Percentiles rank a stretch among this genome's conserved stretches.
These are phyloP conservation scores for Hawksworthiomyces lignivorus DNA, from an alignment of 2,329 filamentous ascomycete species.

Conservation along the genomic window DNA sequence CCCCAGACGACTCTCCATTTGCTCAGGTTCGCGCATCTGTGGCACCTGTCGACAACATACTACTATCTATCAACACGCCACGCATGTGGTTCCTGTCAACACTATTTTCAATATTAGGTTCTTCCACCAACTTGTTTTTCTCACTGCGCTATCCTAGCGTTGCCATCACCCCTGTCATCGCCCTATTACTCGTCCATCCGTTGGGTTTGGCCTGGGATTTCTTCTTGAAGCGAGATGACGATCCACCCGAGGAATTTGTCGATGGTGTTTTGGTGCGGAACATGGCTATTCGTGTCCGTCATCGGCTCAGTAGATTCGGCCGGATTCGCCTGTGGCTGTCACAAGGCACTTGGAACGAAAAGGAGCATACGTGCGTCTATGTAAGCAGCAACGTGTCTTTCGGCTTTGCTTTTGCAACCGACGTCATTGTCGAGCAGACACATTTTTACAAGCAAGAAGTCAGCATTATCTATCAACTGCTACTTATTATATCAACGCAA, in stretches of 20 bases:
- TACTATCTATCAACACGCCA: slow-evolving; percentile 77
- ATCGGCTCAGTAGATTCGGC: too few species aligned
- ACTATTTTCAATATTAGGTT: slow-evolving; percentile 72
- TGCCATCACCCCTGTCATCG: slow-evolving; percentile 82
- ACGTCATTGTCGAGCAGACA: slow-evolving; percentile 85
- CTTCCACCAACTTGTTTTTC: slow-evolving; percentile 81
- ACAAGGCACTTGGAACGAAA: slow-evolving; percentile 79
- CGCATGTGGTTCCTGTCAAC: slow-evolving; percentile 82
- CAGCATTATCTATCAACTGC: slow-evolving; percentile 67
- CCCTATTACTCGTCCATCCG: slow-evolving; percentile 75
- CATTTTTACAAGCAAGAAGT: slow-evolving; percentile 82
- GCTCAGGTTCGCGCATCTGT: slow-evolving; percentile 75
- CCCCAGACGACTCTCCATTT: slow-evolving; percentile 65
- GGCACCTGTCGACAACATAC: slow-evolving; percentile 64
- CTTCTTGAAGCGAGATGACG: slow-evolving; percentile 56
- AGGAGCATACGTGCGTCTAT: slow-evolving; percentile 82
- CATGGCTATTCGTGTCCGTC: slow-evolving; percentile 24
- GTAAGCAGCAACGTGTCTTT: slow-evolving; percentile 87
- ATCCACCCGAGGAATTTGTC: slow-evolving; percentile 39
- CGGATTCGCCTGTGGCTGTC: slow-evolving; percentile 64
- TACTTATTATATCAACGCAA: slow-evolving; percentile 79
- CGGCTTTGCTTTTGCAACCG: slow-evolving; percentile 81
- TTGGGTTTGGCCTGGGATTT: slow-evolving; percentile 75
- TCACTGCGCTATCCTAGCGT: slow-evolving; percentile 85
- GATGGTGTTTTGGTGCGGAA: slow-evolving; percentile 28